A percentile compares a stretch with the other conserved stretches of the same genome.
Evolutionary conservation across 148 eudicot genomes (phyloP).

Genomic region (Spergularia bocconei): DNA sequence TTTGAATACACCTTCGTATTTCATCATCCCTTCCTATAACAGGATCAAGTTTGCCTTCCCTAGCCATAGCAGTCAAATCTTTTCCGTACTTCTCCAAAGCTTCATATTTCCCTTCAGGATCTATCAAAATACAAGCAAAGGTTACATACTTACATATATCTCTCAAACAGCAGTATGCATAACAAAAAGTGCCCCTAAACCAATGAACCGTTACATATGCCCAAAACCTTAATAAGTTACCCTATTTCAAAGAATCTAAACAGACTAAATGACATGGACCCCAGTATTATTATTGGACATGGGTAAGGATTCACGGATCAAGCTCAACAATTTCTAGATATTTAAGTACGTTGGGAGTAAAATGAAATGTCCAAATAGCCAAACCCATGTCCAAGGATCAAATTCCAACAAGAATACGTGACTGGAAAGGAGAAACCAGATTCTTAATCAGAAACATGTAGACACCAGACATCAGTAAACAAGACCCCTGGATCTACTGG

Average conservation of each 20-base stretch:
- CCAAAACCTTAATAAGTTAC: background rate
- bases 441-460: too few relatives aligned
- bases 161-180: constrained; percentile 1
- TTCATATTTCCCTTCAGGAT: constrained; percentile 96
- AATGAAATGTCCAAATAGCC: too few relatives aligned
- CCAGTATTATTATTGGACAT: background rate
- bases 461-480: too few relatives aligned
- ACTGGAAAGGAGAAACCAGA: too few relatives aligned
- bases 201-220: background rate
- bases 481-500: too few relatives aligned
- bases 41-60: constrained; percentile 93
- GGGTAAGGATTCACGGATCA: background rate
- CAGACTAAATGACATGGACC: background rate
- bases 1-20: constrained; percentile 92
- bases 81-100: constrained; percentile 90
- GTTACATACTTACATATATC: background rate
- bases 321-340: background rate
- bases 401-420: too few relatives aligned
- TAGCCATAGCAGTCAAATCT: constrained; percentile 93
- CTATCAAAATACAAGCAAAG: constrained; percentile 35
- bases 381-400: too few relatives aligned
- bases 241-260: background rate
- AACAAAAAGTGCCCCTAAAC: background rate
- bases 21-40: constrained; percentile 99
- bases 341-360: background rate